phyloP scores from a whole-genome alignment of 108 stramenopile genomes.

The Asterionellopsis glacialis region DNA sequence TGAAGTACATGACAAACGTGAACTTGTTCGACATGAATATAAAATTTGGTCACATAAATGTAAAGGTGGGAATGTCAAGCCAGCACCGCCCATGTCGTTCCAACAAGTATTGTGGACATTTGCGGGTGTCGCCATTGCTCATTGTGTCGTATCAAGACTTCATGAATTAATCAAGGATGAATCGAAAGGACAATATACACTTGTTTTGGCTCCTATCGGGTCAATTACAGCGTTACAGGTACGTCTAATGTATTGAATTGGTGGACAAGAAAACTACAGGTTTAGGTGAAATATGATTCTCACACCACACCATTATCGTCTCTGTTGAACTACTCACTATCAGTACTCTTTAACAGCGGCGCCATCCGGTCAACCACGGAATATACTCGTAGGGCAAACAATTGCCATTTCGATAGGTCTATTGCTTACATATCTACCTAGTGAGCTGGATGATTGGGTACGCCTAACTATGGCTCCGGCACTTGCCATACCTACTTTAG shows the following conservation, averaged over 20 bases:
- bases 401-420: neutral
- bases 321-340: no score
- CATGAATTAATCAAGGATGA: neutral
- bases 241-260: no score
- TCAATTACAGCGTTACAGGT: no score
- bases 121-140: neutral
- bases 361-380: conserved; percentile 11
- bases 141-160: neutral
- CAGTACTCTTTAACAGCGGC: conserved; percentile 14
- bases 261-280: no score
- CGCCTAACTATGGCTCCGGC: conserved; percentile 4
- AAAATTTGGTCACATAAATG: neutral
- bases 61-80: neutral
- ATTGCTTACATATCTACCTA: neutral
- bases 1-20: no score
- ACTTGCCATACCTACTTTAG: conserved; percentile 4
- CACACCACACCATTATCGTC: no score
- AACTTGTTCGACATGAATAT: neutral
- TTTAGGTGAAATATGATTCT: no score
- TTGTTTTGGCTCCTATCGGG: no score
- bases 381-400: conserved; percentile 1
- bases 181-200: no score
- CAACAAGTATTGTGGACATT: neutral
- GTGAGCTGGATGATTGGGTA: conserved; percentile 4
- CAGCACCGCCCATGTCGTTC: neutral